These are phyloP conservation scores for Tolypocladium endophyticum DNA, from an alignment of 2,329 filamentous ascomycete genomes.

Conservation along the genomic window DNA sequence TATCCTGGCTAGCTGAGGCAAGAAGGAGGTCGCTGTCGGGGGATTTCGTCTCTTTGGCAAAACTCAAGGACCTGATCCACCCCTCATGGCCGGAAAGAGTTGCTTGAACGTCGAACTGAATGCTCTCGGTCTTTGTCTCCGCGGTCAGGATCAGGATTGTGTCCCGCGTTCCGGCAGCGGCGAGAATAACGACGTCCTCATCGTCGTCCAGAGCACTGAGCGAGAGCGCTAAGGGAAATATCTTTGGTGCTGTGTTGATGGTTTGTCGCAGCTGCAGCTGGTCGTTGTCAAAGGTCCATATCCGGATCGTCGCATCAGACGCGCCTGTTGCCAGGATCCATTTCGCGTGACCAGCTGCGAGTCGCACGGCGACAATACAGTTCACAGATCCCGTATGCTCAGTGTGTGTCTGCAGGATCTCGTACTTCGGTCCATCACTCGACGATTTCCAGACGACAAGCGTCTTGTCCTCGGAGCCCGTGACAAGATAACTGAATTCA, in stretches of 20 bases:
- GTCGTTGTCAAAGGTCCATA: slow-evolving; percentile 56
- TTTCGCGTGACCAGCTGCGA: slow-evolving; percentile 14
- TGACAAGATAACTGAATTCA: slow-evolving; percentile 51
- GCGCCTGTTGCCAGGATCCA: slow-evolving; percentile 65
- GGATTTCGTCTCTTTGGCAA: slow-evolving; percentile 51
- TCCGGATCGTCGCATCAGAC: slow-evolving; percentile 61
- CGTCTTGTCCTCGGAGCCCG: slow-evolving; percentile 71
- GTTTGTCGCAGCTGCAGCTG: slow-evolving; percentile 51
- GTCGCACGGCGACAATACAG: slow-evolving; percentile 39
- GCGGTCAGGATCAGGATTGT: slow-evolving; percentile 72
- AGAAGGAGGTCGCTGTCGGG: slow-evolving; percentile 61
- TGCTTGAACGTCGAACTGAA: slow-evolving; percentile 59
- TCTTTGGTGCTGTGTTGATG: slow-evolving; percentile 63
- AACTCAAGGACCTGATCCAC: slow-evolving; percentile 82
- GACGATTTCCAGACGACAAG: slow-evolving; percentile 58
- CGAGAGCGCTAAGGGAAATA: slow-evolving; percentile 71
- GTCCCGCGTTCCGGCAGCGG: slow-evolving; percentile 75
- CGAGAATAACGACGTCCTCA: slow-evolving; percentile 53
- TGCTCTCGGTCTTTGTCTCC: slow-evolving; percentile 23
- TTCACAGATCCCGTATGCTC: slow-evolving; percentile 72
- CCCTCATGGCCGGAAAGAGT: slow-evolving; percentile 84
- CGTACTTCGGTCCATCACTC: slow-evolving; percentile 13
- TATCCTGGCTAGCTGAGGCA: slow-evolving; percentile 92
- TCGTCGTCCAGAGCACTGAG: slow-evolving; percentile 47
- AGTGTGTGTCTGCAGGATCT: slow-evolving; percentile 39